Evolutionary conservation across 1,284 basidiomycete genomes (phyloP).

Genomic region (Ustilago esculenta): DNA sequence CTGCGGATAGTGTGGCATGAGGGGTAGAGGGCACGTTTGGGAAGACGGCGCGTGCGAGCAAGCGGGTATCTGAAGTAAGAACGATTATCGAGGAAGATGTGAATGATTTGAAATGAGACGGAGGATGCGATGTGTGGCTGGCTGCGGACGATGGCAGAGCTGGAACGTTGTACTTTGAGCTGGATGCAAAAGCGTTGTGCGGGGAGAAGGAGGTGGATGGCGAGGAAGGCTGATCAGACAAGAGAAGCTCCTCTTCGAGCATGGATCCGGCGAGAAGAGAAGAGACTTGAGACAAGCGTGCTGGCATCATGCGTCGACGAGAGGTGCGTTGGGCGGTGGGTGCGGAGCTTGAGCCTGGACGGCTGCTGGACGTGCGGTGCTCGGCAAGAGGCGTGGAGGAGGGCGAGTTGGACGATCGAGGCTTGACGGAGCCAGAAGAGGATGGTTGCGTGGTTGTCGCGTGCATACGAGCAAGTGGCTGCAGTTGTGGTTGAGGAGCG

Average conservation of each 20-base stretch:
- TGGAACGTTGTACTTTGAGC: too few relatives aligned
- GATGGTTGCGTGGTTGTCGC: conserved; percentile 4
- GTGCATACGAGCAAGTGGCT: neutral
- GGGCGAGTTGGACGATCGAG: neutral
- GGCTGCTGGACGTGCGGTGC: neutral
- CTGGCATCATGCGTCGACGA: conserved; percentile 45
- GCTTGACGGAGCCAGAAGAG: conserved; percentile 7
- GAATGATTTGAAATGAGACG: too few relatives aligned
- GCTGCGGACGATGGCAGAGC: too few relatives aligned
- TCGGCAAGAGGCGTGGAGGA: conserved; percentile 3
- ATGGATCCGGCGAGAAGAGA: conserved; percentile 48
- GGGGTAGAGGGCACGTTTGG: conserved; percentile 1
- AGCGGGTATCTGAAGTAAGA: conserved; percentile 20
- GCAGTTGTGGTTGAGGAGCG: conserved; percentile 3
- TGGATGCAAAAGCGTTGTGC: neutral
- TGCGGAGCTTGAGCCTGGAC: conserved; percentile 7
- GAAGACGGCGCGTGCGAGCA: conserved; percentile 15
- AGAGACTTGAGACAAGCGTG: conserved; percentile 46
- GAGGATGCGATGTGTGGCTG: too few relatives aligned
- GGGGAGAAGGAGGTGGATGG: conserved; percentile 14
- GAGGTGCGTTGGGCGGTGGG: conserved; percentile 20
- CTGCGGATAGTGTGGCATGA: neutral
- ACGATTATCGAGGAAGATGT: conserved; percentile 23
- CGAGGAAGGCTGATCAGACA: conserved; percentile 25
- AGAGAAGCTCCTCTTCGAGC: conserved; percentile 51